A percentile compares a stretch with the other conserved stretches of the same genome.
Conservation (phyloP, 495 filamentous ascomycete species). For the Penicillium verhagenii region DNA sequence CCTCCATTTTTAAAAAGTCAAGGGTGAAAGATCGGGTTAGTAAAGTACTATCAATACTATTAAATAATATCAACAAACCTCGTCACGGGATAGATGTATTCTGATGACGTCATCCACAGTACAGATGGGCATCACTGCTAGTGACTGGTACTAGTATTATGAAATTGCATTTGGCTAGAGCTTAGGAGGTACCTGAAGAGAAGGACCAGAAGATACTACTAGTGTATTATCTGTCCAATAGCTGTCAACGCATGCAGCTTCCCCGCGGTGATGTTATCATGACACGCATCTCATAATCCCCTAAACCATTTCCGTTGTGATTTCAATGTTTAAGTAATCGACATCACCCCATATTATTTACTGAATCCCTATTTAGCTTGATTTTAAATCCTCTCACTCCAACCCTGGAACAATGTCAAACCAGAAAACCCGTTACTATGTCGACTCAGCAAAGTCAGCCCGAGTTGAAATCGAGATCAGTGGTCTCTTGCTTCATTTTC, state of each 20-base stretch:
- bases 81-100: too few relatives aligned
- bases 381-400: background rate
- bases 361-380: background rate
- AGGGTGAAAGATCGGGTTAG: too few relatives aligned
- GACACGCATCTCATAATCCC: background rate
- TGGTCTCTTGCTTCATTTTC: constrained; percentile 60
- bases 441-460: background rate
- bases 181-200: background rate
- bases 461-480: constrained; percentile 36
- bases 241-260: background rate
- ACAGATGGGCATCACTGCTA: background rate
- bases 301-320: too few relatives aligned
- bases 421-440: background rate
- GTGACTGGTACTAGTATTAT: too few relatives aligned
- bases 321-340: too few relatives aligned
- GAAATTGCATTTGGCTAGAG: too few relatives aligned
- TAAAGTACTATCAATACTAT: too few relatives aligned
- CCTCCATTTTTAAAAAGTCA: too few relatives aligned
- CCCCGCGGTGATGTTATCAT: constrained; percentile 2
- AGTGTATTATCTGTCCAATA: too few relatives aligned
- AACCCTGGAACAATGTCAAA: background rate
- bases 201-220: too few relatives aligned
- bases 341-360: background rate
- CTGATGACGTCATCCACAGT: background rate
- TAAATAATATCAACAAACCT: too few relatives aligned